A percentile compares a stretch with the other conserved stretches of the same genome.
These are phyloP conservation scores for Aspergillus hiratsukae DNA, from an alignment of 2,329 filamentous ascomycete genomes.

Conservation along the genomic window DNA sequence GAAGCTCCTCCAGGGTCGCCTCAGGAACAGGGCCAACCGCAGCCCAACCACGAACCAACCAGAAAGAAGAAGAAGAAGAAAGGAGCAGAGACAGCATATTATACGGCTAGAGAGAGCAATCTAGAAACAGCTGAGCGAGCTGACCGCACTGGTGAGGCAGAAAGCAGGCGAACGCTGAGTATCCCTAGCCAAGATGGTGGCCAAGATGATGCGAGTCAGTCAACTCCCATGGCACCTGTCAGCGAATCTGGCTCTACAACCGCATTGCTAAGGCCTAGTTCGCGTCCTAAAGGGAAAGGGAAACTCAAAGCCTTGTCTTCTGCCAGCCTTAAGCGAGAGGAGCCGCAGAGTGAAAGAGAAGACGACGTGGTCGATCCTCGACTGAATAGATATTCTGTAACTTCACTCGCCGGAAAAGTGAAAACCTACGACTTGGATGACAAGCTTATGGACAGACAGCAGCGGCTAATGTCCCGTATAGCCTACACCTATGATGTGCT, in stretches of 20 bases:
- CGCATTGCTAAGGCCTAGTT: slow-evolving; percentile 25
- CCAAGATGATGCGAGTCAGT: slow-evolving; percentile 17
- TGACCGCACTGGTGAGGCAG: not conserved
- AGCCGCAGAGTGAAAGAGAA: slow-evolving; percentile 27
- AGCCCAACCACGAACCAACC: slow-evolving; percentile 1
- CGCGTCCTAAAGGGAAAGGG: slow-evolving; percentile 17
- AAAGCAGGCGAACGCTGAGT: slow-evolving; percentile 13
- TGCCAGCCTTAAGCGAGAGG: slow-evolving; percentile 28
- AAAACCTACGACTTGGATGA: slow-evolving; percentile 44
- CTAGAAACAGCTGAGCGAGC: not conserved
- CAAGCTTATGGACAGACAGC: slow-evolving; percentile 38
- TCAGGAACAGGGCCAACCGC: slow-evolving; percentile 5
- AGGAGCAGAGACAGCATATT: slow-evolving; percentile 25
- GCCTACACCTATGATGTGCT: slow-evolving; percentile 34
- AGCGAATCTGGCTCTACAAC: slow-evolving; percentile 33
- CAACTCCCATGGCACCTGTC: slow-evolving; percentile 17
- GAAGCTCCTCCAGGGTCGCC: slow-evolving; percentile 6
- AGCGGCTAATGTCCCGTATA: slow-evolving; percentile 36
- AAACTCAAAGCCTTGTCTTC: slow-evolving; percentile 11
- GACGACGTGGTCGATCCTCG: slow-evolving; percentile 8
- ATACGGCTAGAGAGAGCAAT: slow-evolving; percentile 27
- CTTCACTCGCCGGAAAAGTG: slow-evolving; percentile 26
- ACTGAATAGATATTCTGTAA: slow-evolving; percentile 16
- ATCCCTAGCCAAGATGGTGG: slow-evolving; percentile 14
- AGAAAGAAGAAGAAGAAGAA: slow-evolving; percentile 14